Conservation (phyloP, 805 yeast species). For the Saitoella complicata region DNA sequence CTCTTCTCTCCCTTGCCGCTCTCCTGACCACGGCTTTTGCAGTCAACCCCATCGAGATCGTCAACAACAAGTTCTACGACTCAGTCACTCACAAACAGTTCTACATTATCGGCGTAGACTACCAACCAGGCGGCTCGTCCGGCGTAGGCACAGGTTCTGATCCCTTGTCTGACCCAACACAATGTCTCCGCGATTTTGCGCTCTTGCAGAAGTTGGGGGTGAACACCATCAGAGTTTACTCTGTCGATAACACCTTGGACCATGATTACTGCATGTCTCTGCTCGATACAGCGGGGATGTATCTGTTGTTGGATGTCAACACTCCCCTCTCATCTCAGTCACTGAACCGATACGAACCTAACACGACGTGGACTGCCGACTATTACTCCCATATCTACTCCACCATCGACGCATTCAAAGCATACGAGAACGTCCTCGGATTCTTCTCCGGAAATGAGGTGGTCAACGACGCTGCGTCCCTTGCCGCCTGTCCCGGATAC, state of each 20-base stretch:
- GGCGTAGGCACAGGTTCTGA: conserved; percentile 38
- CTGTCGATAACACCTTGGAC: conserved; percentile 63
- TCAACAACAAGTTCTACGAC: conserved; percentile 61
- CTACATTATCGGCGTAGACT: conserved; percentile 74
- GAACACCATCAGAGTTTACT: conserved; percentile 76
- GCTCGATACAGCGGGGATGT: conserved; percentile 85
- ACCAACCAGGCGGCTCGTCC: conserved; percentile 92
- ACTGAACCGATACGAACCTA: conserved; percentile 80
- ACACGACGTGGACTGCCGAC: conserved; percentile 62
- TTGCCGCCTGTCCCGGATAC: conserved; percentile 47
- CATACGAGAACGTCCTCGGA: conserved; percentile 76
- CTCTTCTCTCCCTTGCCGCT: not conserved
- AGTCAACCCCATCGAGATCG: conserved; percentile 50
- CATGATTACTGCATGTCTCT: conserved; percentile 87
- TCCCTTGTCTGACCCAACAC: conserved; percentile 56
- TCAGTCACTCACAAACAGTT: conserved; percentile 63
- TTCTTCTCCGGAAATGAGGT: conserved; percentile 89
- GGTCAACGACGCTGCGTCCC: conserved; percentile 60
- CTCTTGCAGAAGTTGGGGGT: conserved; percentile 73
- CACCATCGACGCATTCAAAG: conserved; percentile 65
- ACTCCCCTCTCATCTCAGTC: conserved; percentile 69
- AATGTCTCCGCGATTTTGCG: conserved; percentile 68
- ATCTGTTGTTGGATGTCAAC: conserved; percentile 77
- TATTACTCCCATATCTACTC: conserved; percentile 64
- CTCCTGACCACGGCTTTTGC: conserved; percentile 4